phyloP scores from a whole-genome alignment of 75 land plant genomes.

The Pinus tabuliformis region DNA sequence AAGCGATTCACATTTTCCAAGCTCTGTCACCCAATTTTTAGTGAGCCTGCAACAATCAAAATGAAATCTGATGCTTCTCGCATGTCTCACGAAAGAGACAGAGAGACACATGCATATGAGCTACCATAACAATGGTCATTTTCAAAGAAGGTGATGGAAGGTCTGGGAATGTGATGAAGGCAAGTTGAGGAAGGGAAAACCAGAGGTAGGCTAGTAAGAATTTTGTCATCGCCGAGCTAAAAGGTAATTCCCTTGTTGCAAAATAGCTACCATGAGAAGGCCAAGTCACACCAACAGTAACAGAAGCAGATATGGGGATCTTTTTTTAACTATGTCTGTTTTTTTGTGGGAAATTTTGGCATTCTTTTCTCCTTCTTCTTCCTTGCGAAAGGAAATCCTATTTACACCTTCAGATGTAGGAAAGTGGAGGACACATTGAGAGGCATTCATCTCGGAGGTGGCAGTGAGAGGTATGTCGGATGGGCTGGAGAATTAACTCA shows the following conservation, averaged over 20 bases:
- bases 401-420: constrained; percentile 4
- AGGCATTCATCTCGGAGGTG: neutral
- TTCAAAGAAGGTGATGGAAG: neutral
- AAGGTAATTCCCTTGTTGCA: neutral
- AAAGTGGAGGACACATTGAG: constrained; percentile 3
- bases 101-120: too few relatives aligned
- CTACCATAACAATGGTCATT: neutral
- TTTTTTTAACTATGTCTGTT: neutral
- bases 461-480: neutral
- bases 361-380: neutral
- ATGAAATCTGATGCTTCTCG: too few relatives aligned
- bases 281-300: neutral
- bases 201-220: neutral
- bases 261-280: neutral
- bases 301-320: neutral
- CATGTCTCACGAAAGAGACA: too few relatives aligned
- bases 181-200: neutral
- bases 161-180: too few relatives aligned
- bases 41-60: too few relatives aligned
- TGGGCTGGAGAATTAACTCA: neutral
- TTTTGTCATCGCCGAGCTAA: neutral
- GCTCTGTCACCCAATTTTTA: too few relatives aligned
- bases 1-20: too few relatives aligned
- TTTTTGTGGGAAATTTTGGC: neutral
- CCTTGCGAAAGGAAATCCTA: neutral